phyloP scores from a whole-genome alignment of 2,329 filamentous ascomycete species.

The Diplodia sapinea region DNA sequence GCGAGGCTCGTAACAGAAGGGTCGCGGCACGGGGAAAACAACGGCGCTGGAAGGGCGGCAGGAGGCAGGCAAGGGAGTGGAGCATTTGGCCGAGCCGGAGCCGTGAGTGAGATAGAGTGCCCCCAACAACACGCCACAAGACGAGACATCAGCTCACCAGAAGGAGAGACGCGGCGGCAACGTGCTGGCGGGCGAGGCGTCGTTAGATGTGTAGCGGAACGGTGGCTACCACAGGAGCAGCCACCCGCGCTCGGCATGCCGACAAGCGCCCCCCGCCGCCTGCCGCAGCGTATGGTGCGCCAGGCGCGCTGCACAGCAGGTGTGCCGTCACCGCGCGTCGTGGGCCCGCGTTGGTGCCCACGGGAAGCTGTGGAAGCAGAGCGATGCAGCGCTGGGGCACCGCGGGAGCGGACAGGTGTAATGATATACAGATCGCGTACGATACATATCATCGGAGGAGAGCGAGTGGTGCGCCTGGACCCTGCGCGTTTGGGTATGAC shows the following conservation, averaged over 20 bases:
- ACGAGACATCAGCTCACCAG: conserved; percentile 24
- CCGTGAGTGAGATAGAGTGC: conserved; percentile 16
- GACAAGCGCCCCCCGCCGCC: conserved; percentile 18
- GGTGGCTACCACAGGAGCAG: background rate
- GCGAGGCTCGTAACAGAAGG: background rate
- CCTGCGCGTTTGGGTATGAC: conserved; percentile 14
- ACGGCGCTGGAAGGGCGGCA: conserved; percentile 13
- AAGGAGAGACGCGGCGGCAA: conserved; percentile 3
- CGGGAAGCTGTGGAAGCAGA: background rate
- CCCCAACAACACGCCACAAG: conserved; percentile 28
- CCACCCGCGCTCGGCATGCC: conserved; percentile 24
- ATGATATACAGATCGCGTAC: background rate
- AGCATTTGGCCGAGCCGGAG: conserved; percentile 18
- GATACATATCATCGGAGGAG: conserved; percentile 5
- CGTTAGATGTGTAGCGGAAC: too few relatives aligned
- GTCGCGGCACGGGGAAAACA: background rate
- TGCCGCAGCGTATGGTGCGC: background rate
- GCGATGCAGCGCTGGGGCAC: background rate
- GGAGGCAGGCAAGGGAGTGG: conserved; percentile 23
- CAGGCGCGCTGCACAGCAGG: background rate
- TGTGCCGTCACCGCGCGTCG: background rate
- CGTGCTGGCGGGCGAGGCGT: background rate
- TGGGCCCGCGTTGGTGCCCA: background rate
- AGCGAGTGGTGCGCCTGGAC: background rate
- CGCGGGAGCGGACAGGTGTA: background rate